phyloP scores from a whole-genome alignment of 331 rosid genomes.

The Rosa hybrid region DNA sequence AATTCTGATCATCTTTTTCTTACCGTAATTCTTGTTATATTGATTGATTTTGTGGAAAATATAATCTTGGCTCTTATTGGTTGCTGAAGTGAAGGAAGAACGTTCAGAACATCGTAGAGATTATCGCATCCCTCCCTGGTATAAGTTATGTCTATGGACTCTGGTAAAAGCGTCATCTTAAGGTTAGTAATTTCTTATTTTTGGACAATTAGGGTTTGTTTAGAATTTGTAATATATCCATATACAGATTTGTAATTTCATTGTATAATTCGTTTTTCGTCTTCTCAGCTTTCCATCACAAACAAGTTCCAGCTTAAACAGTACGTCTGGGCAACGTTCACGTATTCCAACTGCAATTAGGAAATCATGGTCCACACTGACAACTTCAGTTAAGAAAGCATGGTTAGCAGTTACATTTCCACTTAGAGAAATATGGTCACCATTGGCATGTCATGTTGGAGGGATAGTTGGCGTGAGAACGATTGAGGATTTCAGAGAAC shows the following conservation, averaged over 20 bases:
- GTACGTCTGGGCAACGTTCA: background rate
- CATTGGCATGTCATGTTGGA: background rate
- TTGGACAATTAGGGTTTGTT: background rate
- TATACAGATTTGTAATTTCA: background rate
- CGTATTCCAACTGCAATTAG: background rate
- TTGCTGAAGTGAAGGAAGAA: constrained; percentile 1
- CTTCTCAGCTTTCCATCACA: background rate
- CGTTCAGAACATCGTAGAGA: background rate
- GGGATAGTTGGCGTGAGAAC: background rate
- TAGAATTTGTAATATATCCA: no score
- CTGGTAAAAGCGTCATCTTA: background rate
- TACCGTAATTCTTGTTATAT: background rate
- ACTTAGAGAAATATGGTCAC: background rate
- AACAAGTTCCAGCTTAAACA: background rate
- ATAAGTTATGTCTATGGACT: background rate
- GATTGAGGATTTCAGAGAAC: background rate
- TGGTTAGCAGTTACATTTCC: background rate
- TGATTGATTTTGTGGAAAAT: background rate
- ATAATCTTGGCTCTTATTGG: background rate
- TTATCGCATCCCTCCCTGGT: background rate
- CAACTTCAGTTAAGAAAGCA: background rate
- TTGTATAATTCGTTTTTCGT: background rate
- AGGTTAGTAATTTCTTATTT: background rate
- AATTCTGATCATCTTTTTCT: constrained; percentile 51
- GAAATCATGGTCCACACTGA: background rate